Conservation (phyloP, 2,329 filamentous ascomycete species). For the Zymoseptoria ardabiliae region DNA sequence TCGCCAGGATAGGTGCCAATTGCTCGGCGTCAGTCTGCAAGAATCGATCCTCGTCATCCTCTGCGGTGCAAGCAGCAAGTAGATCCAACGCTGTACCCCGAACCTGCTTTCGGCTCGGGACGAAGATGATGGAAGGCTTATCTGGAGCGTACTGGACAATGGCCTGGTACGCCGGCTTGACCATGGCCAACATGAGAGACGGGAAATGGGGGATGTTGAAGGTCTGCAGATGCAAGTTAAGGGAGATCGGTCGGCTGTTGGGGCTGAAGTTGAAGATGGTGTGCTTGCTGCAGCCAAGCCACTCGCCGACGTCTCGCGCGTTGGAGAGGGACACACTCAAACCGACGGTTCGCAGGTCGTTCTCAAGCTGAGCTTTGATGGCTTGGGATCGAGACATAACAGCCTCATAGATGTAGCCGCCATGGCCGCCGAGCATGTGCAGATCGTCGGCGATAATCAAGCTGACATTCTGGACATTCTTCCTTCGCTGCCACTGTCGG, state of each 20-base stretch:
- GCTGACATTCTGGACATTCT: conserved; percentile 85
- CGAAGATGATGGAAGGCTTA: conserved; percentile 85
- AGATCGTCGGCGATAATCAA: conserved; percentile 93
- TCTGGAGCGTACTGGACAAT: conserved; percentile 82
- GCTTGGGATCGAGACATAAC: conserved; percentile 98
- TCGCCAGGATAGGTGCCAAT: conserved; percentile 71
- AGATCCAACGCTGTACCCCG: conserved; percentile 80
- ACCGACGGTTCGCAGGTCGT: conserved; percentile 77
- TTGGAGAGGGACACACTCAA: conserved; percentile 89
- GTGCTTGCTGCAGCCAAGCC: conserved; percentile 96
- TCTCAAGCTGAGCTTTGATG: conserved; percentile 80
- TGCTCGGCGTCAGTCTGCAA: conserved; percentile 77
- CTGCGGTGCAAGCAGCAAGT: conserved; percentile 75
- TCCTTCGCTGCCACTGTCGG: conserved; percentile 90
- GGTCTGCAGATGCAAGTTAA: conserved; percentile 91
- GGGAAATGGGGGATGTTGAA: conserved; percentile 96
- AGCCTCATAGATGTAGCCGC: conserved; percentile 88
- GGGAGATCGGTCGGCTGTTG: conserved; percentile 75
- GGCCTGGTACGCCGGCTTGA: conserved; percentile 82
- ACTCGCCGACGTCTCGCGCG: conserved; percentile 88
- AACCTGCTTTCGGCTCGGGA: conserved; percentile 88
- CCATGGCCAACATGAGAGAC: conserved; percentile 97
- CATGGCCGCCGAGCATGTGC: conserved; percentile 80
- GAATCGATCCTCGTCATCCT: conserved; percentile 91
- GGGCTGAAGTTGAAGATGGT: conserved; percentile 99